A percentile compares a stretch with the other conserved stretches of the same genome.
Conservation (phyloP, 371 early-diverging fungal species). For the Mucor lusitanicus region DNA sequence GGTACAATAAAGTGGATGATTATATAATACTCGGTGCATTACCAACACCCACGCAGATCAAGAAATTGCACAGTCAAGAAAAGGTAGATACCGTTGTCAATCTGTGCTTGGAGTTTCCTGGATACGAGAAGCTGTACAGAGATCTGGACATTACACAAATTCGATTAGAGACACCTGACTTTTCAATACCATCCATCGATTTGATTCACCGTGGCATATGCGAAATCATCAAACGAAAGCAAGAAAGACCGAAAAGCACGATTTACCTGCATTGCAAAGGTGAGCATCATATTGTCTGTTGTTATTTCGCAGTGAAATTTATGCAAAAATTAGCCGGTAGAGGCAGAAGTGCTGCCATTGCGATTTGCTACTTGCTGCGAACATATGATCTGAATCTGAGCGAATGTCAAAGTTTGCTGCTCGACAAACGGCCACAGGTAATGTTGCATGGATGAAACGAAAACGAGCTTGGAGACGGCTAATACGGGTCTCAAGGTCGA, state of each 20-base stretch:
- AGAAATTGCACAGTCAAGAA: conserved; percentile 26
- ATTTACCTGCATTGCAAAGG: conserved; percentile 55
- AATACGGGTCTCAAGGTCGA: conserved; percentile 26
- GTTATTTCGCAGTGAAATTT: background rate
- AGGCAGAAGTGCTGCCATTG: conserved; percentile 48
- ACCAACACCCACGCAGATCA: conserved; percentile 46
- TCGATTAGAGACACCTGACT: conserved; percentile 43
- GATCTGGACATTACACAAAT: conserved; percentile 37
- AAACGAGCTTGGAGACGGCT: background rate
- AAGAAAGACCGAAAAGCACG: conserved; percentile 14
- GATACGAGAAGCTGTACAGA: conserved; percentile 36
- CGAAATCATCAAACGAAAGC: conserved; percentile 13
- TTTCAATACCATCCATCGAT: conserved; percentile 36
- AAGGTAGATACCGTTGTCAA: conserved; percentile 37
- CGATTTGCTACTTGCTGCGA: conserved; percentile 44
- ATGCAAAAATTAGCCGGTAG: conserved; percentile 35
- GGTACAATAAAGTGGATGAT: conserved; percentile 48
- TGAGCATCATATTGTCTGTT: background rate
- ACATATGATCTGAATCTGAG: conserved; percentile 28
- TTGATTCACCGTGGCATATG: conserved; percentile 30
- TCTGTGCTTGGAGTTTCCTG: conserved; percentile 50
- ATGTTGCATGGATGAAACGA: background rate
- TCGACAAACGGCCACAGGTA: conserved; percentile 42
- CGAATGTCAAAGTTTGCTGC: conserved; percentile 32
- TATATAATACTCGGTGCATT: conserved; percentile 44